Evolutionary conservation across 768 basidiomycete genomes (phyloP).

Genomic region (Scleroderma citrinum): DNA sequence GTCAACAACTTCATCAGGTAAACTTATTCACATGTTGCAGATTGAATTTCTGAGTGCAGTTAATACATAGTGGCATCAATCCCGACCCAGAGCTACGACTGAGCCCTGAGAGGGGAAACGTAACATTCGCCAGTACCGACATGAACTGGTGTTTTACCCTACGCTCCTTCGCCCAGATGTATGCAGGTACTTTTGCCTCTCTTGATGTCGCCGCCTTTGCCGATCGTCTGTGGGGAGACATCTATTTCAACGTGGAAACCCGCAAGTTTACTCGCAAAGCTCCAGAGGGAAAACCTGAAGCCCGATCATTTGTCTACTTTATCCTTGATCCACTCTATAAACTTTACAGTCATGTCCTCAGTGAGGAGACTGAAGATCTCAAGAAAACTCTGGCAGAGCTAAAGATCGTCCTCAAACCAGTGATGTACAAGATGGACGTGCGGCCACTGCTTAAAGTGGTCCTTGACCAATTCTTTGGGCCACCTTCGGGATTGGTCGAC

Average conservation of each 20-base stretch:
- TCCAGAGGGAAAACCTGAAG: constrained; percentile 57
- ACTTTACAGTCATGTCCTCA: constrained; percentile 90
- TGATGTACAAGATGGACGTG: constrained; percentile 99
- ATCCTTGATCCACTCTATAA: constrained; percentile 96
- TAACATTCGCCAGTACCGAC: constrained; percentile 94
- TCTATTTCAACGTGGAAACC: constrained; percentile 81
- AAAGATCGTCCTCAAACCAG: constrained; percentile 81
- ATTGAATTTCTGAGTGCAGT: neutral
- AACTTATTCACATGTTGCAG: constrained; percentile 11
- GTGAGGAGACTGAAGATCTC: constrained; percentile 87
- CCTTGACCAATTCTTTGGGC: constrained; percentile 93
- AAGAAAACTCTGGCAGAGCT: constrained; percentile 72
- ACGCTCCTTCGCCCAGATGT: constrained; percentile 92
- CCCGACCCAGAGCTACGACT: constrained; percentile 83
- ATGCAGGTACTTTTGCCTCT: constrained; percentile 84
- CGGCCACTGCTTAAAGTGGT: constrained; percentile 91
- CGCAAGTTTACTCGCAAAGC: constrained; percentile 89
- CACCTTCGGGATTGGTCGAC: constrained; percentile 84
- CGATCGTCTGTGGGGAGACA: constrained; percentile 93
- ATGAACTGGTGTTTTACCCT: constrained; percentile 99
- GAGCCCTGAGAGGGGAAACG: constrained; percentile 93
- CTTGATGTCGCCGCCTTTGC: constrained; percentile 86
- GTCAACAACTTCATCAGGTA: constrained; percentile 95
- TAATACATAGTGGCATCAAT: constrained; percentile 59
- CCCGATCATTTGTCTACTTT: constrained; percentile 90